Base-by-base conservation (phyloP, 495 filamentous ascomycete genomes). In the Sordaria brevicollis region DNA sequence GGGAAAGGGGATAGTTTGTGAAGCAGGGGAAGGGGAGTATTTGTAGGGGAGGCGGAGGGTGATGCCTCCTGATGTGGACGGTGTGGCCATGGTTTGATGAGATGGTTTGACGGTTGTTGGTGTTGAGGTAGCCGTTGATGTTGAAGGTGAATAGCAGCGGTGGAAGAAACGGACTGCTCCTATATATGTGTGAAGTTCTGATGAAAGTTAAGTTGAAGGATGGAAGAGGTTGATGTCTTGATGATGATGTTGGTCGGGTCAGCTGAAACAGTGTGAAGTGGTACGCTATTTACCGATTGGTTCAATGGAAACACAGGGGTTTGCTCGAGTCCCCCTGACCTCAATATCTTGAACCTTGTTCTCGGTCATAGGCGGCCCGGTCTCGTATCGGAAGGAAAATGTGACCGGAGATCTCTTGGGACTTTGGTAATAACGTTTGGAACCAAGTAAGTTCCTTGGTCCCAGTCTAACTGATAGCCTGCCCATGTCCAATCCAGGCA, bases 11-110 rank as follows among this genome's bases (percentile, higher is more conserved):
- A 83, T 83, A 19, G 57, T 10, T 66, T 39, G 72, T 11, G 71
- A 68, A 69, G 65, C 74, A 67, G 65, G 69, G 70, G 69, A 70
- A 67, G 68, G 9, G 71, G 76, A 65, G 74, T 83, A 82, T 69
- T 79, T 81, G 70, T 83, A 83, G n/a, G 84, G 84, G 29, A 79
- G 75, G 71, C 79, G 81, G 29, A 83, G 70, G 74, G 73, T 76
- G 66, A 82, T 74, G 37, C 21, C 43, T 2, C 35, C 35, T 36
- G 11, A 15, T 10, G 49, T 31, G 49, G 72, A 54, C 17, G 67
- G 29, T 19, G 43, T 35, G 25, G 70, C 66, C 39, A 41, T 39
- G 68, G 68, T 39, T 62, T 54, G 25, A 19, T 29, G 29, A 11
- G 54, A 36, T 15, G 13, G 31, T 25, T 70, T 2, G 19, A 31